Base-by-base conservation (phyloP, 2,329 filamentous ascomycete genomes). In the Fusarium robinianum region DNA sequence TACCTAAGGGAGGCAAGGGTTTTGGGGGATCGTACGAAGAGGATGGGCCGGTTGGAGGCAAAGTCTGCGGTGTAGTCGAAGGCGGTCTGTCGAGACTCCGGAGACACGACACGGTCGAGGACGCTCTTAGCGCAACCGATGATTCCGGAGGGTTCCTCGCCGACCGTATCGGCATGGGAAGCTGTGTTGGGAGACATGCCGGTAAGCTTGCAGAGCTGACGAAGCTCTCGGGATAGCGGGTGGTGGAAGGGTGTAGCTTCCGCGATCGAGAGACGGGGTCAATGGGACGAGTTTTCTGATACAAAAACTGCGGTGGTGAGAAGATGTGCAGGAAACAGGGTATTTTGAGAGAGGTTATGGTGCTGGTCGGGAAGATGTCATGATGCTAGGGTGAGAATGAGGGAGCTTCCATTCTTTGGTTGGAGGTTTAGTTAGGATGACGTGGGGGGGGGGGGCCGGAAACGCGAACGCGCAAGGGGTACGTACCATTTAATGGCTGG, bases 41-140 rank as follows among this genome's bases (percentile, higher is more conserved):
- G 71, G 50, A 89, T 71, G 3, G 89, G 89, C 43, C 85, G 84
- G 34, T 77, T 71, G 5, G 75, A 67, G 11, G 84, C 81, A 60
- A 88, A 85, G 5, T 70, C 63, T 23, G 74, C 71, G 18, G 79
- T 66, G 30, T 71, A 73, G 11, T 77, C 71, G 55, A 83, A 75
- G 27, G 80, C 73, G 42, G 75, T 72, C 51, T 81, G 75, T 35
- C 86, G 78, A 46, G 78, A 78, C 23, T 80, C 71, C 0, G 85
- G 83, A 30, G 81, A 78, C 29, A 89, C 72, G 57, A 77, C 60
- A 51, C 73, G 71, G 60, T 80, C 69, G 39, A 78, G 56, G 41
- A 73, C 72, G 44, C 67, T 69, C 47, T 72, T 72, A 36, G 69
- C 65, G 55, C 71, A 73, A 42, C 66, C 62, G 49, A 70, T 58